These are phyloP conservation scores for Dalechampia spathulata DNA, from an alignment of 441 rosid genomes.

Conservation along the genomic window DNA sequence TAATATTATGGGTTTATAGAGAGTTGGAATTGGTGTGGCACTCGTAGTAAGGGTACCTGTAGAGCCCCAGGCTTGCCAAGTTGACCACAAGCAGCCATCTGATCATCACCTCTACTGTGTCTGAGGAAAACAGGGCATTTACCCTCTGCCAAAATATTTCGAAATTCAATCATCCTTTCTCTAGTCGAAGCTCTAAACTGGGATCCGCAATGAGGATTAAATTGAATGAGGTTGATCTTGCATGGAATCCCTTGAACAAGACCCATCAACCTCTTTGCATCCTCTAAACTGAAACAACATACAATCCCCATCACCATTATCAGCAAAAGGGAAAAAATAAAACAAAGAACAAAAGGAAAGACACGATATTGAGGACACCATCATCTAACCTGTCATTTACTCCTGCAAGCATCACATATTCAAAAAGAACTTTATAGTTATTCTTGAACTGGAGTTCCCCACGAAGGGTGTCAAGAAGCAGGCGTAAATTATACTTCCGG, in stretches of 20 bases:
- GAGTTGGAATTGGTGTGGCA: conserved; percentile 60
- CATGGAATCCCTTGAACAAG: conserved; percentile 90
- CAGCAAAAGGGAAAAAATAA: background rate
- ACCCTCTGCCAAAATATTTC: conserved; percentile 59
- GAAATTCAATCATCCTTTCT: conserved; percentile 71
- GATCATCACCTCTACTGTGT: conserved; percentile 79
- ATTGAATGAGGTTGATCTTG: conserved; percentile 86
- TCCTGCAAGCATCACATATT: conserved; percentile 88
- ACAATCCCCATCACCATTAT: background rate
- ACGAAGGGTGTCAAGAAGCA: conserved; percentile 77
- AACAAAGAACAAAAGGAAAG: background rate
- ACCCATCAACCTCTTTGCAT: conserved; percentile 72
- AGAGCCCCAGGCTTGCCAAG: conserved; percentile 65
- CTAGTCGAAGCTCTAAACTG: conserved; percentile 58
- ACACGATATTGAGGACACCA: background rate
- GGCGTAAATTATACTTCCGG: conserved; percentile 55
- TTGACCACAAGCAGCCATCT: conserved; percentile 98
- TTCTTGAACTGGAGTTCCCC: conserved; percentile 53
- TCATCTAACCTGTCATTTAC: conserved; percentile 70
- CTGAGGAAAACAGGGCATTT: conserved; percentile 57
- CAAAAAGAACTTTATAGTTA: conserved; percentile 77
- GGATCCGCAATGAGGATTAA: conserved; percentile 80
- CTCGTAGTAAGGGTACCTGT: conserved; percentile 64
- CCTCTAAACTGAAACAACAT: conserved; percentile 53
- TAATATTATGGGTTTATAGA: conserved; percentile 31